Base-by-base conservation (phyloP, 306 rosid species). In the Quercus cerris region DNA sequence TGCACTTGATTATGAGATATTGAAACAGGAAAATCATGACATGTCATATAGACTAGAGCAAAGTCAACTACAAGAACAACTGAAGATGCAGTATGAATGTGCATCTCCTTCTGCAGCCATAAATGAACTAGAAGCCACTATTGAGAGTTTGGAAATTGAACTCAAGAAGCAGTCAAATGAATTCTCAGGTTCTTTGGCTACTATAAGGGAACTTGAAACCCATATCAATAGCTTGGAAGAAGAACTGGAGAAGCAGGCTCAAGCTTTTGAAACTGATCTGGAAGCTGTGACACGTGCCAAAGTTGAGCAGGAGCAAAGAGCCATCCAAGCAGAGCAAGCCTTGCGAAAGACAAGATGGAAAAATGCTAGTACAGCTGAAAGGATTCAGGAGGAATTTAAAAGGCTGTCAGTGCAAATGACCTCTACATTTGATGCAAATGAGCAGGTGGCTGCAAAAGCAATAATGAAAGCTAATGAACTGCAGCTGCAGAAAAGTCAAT, bases 11-110 rank as follows among this genome's bases (percentile, higher is more conserved):
- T 93, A 90, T 85, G 99, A 96, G 86, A 91, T 96, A 84, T 59
- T 96, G 92, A 96, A 93, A 74, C 99, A 96, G 80, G 97, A 93
- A 89, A 96, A 96, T 86, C 99, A 93, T 79, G 90, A 84, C 35
- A 89, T 93, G 61, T 76, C 91, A 5, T 82, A 86, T 89, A 90
- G 85, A 85, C 83, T 96, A 41, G 94, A 96, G 91, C 99, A 91
- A 83, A 93, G 94, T 86, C 88, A 89, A 85, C 81, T 96, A 61
- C 90, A 96, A 67, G 99, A 96, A 80, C 97, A 93, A 80, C 83
- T 96, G 62, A 86, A 90, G 83, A 81, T 91, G 82, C 97, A 88
- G 74, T 87, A 89, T 76, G 99, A 96, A 78, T 93, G 91, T 79
- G 80, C 86, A 27, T 85, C 92, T 81, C 82, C 95, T 73, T 62